Evolutionary conservation across 495 filamentous ascomycete genomes (phyloP), one percentile per base, ranked within the genome.

Genomic region (Aspergillus kassunensis): DNA sequence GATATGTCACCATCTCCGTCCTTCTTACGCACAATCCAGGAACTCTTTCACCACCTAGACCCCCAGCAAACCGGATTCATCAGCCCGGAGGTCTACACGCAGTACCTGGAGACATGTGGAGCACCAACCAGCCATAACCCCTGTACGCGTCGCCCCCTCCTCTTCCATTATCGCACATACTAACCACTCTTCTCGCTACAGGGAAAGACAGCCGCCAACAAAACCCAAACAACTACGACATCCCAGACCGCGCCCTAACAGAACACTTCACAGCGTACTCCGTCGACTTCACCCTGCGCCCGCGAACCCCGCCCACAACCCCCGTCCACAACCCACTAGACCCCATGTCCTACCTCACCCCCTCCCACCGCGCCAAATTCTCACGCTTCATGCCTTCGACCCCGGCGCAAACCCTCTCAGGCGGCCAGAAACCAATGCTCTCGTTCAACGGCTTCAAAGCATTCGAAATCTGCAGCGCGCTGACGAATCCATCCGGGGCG

Each of bases 251-350:
- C 40, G 41, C 37, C n/a, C 40, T 52, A 18, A 29, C 40, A 27
- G 49, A 52, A 21, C 49, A 52, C 16, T 52, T 44, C 49, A 52
- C 49, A 13, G 16, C 49, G 0, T 52, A 44, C 49, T 29, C 19
- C 20, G 30, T 44, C 49, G 49, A 52, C 40, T 52, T 52, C 49
- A 12, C 49, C 31, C 49, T 52, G 0, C 49, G 31, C 21, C 49
- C 49, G 0, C 49, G 49, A 19, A 44, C 40, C 20, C 40, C 49
- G 7, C 30, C 29, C 0, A 0, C 30, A 21, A 34, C 25, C n/a
- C 30, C 49, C 0, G 27, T 10, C 0, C 5, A 1, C 10, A 15
- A 12, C 29, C 30, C 31, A 8, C 23, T 39, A 15, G 19, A 44
- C 30, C 31, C 40, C 3, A 21, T 44, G 20, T 36, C 21, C 36